These are phyloP conservation scores for Vicia faba DNA, from an alignment of 306 rosid genomes.

Conservation along the genomic window DNA sequence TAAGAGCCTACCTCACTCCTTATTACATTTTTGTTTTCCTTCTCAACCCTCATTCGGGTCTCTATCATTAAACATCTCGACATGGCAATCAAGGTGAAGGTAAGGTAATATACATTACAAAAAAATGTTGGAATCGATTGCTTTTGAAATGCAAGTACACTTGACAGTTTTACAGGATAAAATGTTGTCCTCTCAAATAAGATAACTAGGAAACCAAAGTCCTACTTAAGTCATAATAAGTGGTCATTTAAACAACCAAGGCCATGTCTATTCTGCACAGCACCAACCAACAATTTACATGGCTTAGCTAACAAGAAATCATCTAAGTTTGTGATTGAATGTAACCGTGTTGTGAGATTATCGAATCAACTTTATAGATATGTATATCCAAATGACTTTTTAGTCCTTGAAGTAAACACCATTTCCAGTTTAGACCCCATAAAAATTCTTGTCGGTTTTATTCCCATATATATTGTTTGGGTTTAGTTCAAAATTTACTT, in stretches of 20 bases:
- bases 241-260: constrained; percentile 8
- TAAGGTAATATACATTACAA: constrained; percentile 22
- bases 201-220: constrained; percentile 15
- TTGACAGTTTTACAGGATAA: constrained; percentile 18
- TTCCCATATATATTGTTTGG: not conserved
- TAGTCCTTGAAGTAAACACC: not conserved
- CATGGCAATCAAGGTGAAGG: constrained; percentile 21
- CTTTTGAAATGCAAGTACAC: constrained; percentile 21
- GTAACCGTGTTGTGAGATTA: not conserved
- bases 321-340: not conserved
- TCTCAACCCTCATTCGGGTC: too few species aligned
- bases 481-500: not conserved
- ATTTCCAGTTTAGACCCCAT: not conserved
- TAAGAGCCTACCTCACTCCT: too few species aligned
- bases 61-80: constrained; percentile 22
- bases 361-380: not conserved
- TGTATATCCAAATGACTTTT: not conserved
- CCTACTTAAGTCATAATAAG: constrained; percentile 23
- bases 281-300: not conserved
- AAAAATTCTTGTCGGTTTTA: not conserved
- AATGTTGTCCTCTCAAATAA: constrained; percentile 2
- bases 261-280: not conserved
- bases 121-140: constrained; percentile 6
- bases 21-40: too few species aligned
- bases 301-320: not conserved